Percentiles rank a stretch among this genome's conserved stretches.
Evolutionary conservation across 768 basidiomycete species (phyloP).

Genomic region (Tulasnella sp.): DNA sequence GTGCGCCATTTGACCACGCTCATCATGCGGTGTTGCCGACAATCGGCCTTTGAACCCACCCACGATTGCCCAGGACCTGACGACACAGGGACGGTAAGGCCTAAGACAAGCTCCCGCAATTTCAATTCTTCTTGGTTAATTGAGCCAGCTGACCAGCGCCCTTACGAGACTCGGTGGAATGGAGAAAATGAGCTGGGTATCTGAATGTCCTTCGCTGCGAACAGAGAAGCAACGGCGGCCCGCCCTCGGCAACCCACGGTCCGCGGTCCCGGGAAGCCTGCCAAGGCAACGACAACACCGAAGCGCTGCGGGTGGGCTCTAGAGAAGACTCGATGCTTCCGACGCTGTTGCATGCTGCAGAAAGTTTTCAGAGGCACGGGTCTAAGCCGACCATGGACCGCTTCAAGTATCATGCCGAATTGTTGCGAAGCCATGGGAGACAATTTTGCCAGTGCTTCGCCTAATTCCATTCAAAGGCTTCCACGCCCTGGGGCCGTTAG

Average conservation of each 20-base stretch:
- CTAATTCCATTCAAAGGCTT: background rate
- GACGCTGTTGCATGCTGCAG: background rate
- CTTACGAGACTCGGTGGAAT: background rate
- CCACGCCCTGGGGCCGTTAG: background rate
- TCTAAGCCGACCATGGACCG: background rate
- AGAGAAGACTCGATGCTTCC: background rate
- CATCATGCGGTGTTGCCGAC: background rate
- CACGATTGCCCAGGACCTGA: background rate
- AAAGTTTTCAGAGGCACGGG: background rate
- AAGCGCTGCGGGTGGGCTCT: background rate
- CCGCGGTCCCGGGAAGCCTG: background rate
- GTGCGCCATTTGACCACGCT: background rate
- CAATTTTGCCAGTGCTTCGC: background rate
- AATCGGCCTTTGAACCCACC: background rate
- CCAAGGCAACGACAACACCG: background rate
- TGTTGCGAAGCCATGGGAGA: background rate
- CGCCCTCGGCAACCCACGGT: constrained; percentile 1
- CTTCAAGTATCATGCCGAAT: background rate
- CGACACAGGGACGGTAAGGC: background rate
- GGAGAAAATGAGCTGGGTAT: background rate
- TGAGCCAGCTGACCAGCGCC: background rate
- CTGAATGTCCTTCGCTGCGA: background rate
- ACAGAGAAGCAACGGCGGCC: background rate
- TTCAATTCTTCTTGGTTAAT: background rate
- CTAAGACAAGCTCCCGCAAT: too few relatives aligned